Percentiles rank a stretch among this genome's conserved stretches.
These are phyloP conservation scores for Trichoderma aggressivum DNA, from an alignment of 2,329 filamentous ascomycete species.

Conservation along the genomic window DNA sequence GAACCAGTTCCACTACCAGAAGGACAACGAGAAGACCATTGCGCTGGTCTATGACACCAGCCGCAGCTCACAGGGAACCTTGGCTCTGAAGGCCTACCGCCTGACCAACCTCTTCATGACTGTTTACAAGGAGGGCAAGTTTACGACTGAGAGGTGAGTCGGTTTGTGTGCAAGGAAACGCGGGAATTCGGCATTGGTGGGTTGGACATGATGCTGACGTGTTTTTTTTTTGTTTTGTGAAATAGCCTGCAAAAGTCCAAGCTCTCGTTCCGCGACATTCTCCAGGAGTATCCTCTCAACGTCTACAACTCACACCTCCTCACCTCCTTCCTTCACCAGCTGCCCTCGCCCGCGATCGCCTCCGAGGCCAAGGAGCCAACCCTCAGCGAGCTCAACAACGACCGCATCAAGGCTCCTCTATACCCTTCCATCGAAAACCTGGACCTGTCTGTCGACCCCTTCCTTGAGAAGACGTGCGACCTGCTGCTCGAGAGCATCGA, in stretches of 20 bases:
- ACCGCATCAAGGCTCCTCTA: slow-evolving; percentile 62
- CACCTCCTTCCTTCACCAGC: slow-evolving; percentile 90
- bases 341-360: slow-evolving; percentile 62
- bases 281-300: slow-evolving; percentile 82
- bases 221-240: not conserved
- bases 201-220: not conserved
- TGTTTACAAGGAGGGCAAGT: slow-evolving; percentile 95
- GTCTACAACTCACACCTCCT: slow-evolving; percentile 98
- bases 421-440: slow-evolving; percentile 87
- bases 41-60: slow-evolving; percentile 93
- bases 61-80: slow-evolving; percentile 85
- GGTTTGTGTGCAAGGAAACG: not conserved
- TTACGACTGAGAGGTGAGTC: slow-evolving; percentile 86
- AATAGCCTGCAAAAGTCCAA: slow-evolving; percentile 87
- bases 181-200: not conserved
- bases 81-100: slow-evolving; percentile 88
- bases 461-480: slow-evolving; percentile 97
- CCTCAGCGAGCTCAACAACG: slow-evolving; percentile 70
- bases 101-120: slow-evolving; percentile 84
- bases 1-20: slow-evolving; percentile 97
- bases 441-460: slow-evolving; percentile 91
- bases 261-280: slow-evolving; percentile 88
- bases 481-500: slow-evolving; percentile 95
- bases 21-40: slow-evolving; percentile 84
- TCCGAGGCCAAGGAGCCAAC: slow-evolving; percentile 71